These are phyloP conservation scores for Candida succiphila DNA, from an alignment of 805 yeast genomes.

Conservation along the genomic window DNA sequence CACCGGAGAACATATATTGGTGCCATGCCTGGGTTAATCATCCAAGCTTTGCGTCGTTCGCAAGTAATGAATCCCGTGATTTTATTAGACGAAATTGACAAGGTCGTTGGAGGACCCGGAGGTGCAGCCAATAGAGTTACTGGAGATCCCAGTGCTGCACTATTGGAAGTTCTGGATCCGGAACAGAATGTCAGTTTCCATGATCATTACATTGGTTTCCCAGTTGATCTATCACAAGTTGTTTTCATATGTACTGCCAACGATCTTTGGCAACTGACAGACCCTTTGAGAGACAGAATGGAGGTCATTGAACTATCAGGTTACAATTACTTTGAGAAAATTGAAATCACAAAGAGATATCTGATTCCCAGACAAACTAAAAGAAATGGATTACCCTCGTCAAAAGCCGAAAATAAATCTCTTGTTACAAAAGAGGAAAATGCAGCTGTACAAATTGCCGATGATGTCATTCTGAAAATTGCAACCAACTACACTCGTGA, in stretches of 20 bases:
- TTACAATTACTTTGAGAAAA: slow-evolving; percentile 70
- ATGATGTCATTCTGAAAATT: slow-evolving; percentile 47
- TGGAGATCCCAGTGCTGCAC: slow-evolving; percentile 88
- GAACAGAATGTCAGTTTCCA: slow-evolving; percentile 72
- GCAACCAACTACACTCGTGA: slow-evolving; percentile 71
- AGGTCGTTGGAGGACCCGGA: slow-evolving; percentile 45
- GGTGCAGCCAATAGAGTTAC: slow-evolving; percentile 32
- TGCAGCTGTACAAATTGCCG: slow-evolving; percentile 34
- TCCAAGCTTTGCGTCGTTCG: slow-evolving; percentile 68
- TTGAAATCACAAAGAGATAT: slow-evolving; percentile 57
- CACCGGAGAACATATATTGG: slow-evolving; percentile 90
- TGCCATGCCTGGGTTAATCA: slow-evolving; percentile 79
- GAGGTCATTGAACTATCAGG: slow-evolving; percentile 74
- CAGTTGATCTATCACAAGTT: slow-evolving; percentile 73
- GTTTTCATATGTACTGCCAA: slow-evolving; percentile 83
- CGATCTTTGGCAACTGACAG: slow-evolving; percentile 57
- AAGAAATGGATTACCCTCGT: slow-evolving; percentile 57
- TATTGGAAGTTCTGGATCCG: slow-evolving; percentile 82
- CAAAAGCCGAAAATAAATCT: too few relatives aligned
- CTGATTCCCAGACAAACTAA: slow-evolving; percentile 67
- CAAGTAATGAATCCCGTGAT: slow-evolving; percentile 78
- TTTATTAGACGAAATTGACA: slow-evolving; percentile 78
- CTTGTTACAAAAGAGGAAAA: too few relatives aligned
- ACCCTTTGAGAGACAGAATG: slow-evolving; percentile 76
- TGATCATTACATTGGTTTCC: slow-evolving; percentile 82